A percentile compares a stretch with the other conserved stretches of the same genome.
These are phyloP conservation scores for Vitis hybrid DNA, from an alignment of 177 flowering plant species.

Conservation along the genomic window DNA sequence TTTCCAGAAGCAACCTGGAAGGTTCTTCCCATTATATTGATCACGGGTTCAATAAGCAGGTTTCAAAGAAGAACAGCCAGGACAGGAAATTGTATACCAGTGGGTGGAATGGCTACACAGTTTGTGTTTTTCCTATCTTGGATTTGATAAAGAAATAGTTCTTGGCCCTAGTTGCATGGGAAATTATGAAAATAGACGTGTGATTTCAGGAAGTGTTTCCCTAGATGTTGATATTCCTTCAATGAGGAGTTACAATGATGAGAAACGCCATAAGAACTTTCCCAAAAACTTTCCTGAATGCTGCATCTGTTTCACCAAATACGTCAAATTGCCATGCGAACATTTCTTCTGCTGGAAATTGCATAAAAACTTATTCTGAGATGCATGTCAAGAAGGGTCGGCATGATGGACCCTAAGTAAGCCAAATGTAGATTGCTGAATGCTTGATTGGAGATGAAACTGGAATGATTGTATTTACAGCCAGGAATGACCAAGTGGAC, in stretches of 20 bases:
- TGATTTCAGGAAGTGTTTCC: slow-evolving; percentile 58
- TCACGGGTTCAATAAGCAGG: slow-evolving; percentile 76
- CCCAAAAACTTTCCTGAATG: slow-evolving; percentile 61
- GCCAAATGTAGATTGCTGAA: slow-evolving; percentile 78
- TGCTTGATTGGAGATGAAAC: slow-evolving; percentile 89
- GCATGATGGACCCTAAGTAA: slow-evolving; percentile 65
- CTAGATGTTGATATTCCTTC: slow-evolving; percentile 66
- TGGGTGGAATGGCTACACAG: slow-evolving; percentile 86
- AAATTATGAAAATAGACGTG: slow-evolving; percentile 57
- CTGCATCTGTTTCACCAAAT: slow-evolving; percentile 72
- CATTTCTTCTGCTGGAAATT: slow-evolving; percentile 82
- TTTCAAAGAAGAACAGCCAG: slow-evolving; percentile 53
- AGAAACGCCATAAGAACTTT: slow-evolving; percentile 57
- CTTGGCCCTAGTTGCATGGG: slow-evolving; percentile 59
- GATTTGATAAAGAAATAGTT: slow-evolving; percentile 49
- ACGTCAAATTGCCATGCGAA: slow-evolving; percentile 70
- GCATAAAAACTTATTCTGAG: slow-evolving; percentile 71
- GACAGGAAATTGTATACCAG: slow-evolving; percentile 75
- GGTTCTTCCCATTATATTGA: slow-evolving; percentile 91
- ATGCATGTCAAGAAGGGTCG: slow-evolving; percentile 85
- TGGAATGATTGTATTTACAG: slow-evolving; percentile 75
- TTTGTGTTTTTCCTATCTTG: slow-evolving; percentile 69
- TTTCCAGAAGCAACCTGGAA: slow-evolving; percentile 88
- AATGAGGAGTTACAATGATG: slow-evolving; percentile 64
- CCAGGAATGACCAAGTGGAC: slow-evolving; percentile 93